phyloP scores from a whole-genome alignment of 2,329 filamentous ascomycete species.

The Aaosphaeria arxii region DNA sequence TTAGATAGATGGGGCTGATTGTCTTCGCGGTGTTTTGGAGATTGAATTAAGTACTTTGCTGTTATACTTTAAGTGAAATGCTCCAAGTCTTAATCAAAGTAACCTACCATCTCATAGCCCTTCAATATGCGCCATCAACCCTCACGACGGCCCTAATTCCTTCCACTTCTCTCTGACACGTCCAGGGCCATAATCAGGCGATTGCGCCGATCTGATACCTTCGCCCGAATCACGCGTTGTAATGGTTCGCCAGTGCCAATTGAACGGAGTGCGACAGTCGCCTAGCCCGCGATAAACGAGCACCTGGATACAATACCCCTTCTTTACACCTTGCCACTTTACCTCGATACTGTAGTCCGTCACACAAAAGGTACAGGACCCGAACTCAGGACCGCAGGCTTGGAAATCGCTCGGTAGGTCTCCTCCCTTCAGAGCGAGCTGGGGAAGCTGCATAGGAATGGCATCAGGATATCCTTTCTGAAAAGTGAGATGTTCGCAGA shows the following conservation, averaged over 20 bases:
- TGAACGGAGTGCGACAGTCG: conserved; percentile 15
- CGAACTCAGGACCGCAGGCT: conserved; percentile 8
- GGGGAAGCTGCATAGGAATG: conserved; percentile 8
- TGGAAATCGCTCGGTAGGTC: conserved; percentile 4
- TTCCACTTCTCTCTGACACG: conserved; percentile 15
- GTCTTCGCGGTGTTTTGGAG: neutral
- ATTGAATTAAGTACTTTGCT: neutral
- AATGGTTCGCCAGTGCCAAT: conserved; percentile 12
- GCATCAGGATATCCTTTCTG: neutral
- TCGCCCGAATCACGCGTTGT: neutral
- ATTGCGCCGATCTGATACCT: conserved; percentile 4
- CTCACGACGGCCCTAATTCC: neutral
- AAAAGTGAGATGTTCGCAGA: conserved; percentile 13
- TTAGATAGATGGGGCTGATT: neutral
- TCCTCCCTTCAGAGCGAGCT: conserved; percentile 9
- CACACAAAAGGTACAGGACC: conserved; percentile 14
- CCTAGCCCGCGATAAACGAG: conserved; percentile 12
- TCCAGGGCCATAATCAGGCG: conserved; percentile 8
- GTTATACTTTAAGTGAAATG: neutral
- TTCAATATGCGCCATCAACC: neutral
- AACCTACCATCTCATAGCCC: neutral
- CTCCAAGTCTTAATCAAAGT: neutral
- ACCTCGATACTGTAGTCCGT: conserved; percentile 17
- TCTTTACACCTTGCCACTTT: conserved; percentile 9
- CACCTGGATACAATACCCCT: conserved; percentile 10